Conservation (phyloP, 2,329 filamentous ascomycete genomes). For the Atkinsonella hypoxylon region DNA sequence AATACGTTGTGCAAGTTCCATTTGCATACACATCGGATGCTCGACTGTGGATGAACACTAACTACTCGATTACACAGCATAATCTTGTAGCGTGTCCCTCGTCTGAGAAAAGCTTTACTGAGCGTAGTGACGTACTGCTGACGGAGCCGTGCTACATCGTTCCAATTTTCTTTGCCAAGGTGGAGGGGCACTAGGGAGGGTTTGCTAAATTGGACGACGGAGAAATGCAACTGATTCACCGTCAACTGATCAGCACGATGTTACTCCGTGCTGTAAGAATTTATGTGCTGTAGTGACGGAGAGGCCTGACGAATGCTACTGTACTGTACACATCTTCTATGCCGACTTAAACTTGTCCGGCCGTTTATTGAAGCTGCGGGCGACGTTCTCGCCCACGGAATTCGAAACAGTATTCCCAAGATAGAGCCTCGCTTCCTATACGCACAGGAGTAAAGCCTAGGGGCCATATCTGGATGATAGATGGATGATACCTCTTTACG, state of each 20-base stretch:
- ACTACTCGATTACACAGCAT: background rate
- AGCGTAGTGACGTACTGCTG: conserved; percentile 1
- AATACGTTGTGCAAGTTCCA: background rate
- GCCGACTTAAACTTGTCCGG: background rate
- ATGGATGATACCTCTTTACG: too few species aligned
- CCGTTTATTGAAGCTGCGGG: background rate
- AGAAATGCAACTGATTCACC: conserved; percentile 1
- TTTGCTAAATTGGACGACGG: background rate
- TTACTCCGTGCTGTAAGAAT: background rate
- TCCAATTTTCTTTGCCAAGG: background rate
- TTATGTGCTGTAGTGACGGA: background rate
- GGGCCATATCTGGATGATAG: too few species aligned
- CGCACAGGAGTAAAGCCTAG: too few species aligned
- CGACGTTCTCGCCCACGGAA: background rate
- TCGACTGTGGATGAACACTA: background rate
- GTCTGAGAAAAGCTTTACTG: background rate
- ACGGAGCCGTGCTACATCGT: background rate
- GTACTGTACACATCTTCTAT: background rate
- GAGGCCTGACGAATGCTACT: background rate
- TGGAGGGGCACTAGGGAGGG: background rate
- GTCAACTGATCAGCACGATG: background rate
- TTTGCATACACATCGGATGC: background rate
- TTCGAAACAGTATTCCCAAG: conserved; percentile 1
- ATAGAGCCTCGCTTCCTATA: background rate
- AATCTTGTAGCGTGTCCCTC: background rate